Evolutionary conservation across 306 rosid species (phyloP).

Genomic region (Begonia masoniana): DNA sequence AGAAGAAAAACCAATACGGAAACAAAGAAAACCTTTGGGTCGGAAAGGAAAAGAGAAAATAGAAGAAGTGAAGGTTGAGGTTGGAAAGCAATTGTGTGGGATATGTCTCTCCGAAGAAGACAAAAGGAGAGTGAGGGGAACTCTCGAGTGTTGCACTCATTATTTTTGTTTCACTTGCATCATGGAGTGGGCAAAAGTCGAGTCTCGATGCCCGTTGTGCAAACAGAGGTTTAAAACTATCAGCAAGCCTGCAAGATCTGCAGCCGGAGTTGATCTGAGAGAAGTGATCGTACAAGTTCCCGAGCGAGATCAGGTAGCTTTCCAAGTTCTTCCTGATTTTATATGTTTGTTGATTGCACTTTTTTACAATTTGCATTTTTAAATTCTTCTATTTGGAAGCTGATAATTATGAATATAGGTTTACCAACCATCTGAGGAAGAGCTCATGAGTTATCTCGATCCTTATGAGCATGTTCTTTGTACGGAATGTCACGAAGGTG

Average conservation of each 20-base stretch:
- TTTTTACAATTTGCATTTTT: conserved; percentile 1
- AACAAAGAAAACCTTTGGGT: conserved; percentile 37
- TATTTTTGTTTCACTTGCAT: conserved; percentile 87
- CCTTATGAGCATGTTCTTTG: conserved; percentile 85
- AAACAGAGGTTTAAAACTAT: conserved; percentile 90
- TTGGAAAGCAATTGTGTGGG: conserved; percentile 78
- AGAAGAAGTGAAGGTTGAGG: conserved; percentile 47
- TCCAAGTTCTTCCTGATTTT: conserved; percentile 11
- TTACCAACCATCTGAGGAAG: conserved; percentile 97
- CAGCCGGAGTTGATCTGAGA: conserved; percentile 52
- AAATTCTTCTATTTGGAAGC: too few species aligned
- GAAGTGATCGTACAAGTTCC: conserved; percentile 63
- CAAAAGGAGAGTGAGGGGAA: conserved; percentile 83
- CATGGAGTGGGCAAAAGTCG: conserved; percentile 98
- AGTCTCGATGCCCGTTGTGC: conserved; percentile 95
- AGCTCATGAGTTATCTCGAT: conserved; percentile 86
- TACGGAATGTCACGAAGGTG: conserved; percentile 87
- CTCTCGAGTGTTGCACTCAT: conserved; percentile 81
- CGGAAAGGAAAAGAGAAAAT: conserved; percentile 85
- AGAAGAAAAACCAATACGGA: conserved; percentile 22
- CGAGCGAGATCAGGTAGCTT: conserved; percentile 88
- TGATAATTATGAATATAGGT: conserved; percentile 35
- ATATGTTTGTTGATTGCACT: conserved; percentile 1
- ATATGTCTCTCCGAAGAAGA: conserved; percentile 92
- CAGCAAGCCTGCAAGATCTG: conserved; percentile 54